Conservation (phyloP, 2,329 filamentous ascomycete species). For the Alternaria triticina region DNA sequence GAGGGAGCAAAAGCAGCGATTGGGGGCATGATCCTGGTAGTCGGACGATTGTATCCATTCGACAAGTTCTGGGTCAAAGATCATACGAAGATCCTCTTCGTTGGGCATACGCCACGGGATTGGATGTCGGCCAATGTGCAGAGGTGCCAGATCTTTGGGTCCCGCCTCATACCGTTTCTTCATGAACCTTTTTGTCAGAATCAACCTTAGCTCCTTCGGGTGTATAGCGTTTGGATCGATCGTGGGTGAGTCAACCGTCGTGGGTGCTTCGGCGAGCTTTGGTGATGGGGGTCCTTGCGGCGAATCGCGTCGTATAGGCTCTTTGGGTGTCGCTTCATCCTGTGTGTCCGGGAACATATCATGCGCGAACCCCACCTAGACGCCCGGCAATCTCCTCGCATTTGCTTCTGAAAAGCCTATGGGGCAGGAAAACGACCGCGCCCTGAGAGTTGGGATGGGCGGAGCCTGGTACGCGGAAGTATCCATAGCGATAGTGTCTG, state of each 20-base stretch:
- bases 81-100: neutral
- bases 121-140: neutral
- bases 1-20: conserved; percentile 5
- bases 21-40: neutral
- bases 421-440: neutral
- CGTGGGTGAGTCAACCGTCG: neutral
- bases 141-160: neutral
- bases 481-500: neutral
- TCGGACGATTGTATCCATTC: neutral
- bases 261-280: neutral
- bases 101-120: neutral
- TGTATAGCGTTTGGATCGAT: neutral
- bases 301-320: neutral
- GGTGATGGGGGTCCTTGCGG: neutral
- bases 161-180: neutral
- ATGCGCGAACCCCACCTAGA: neutral
- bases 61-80: neutral
- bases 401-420: neutral
- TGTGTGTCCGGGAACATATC: neutral
- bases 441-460: neutral
- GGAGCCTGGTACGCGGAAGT: neutral
- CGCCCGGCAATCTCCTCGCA: neutral
- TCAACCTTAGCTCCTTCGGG: neutral
- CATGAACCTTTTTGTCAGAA: neutral
- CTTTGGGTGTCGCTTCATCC: neutral